Base-by-base conservation (phyloP, 2,329 filamentous ascomycete species). In the Periconia sp. region DNA sequence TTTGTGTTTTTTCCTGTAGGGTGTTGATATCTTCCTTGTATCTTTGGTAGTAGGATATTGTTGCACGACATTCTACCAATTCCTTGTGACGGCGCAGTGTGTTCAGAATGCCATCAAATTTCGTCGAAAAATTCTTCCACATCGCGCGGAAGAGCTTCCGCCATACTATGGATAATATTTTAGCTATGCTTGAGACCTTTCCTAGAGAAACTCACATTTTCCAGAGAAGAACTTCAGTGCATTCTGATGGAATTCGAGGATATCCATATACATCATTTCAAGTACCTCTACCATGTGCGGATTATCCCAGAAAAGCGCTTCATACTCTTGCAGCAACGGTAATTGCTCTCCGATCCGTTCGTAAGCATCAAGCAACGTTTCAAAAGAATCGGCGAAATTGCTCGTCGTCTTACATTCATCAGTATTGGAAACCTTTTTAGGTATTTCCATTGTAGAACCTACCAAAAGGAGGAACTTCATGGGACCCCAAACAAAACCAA, bases 351-450 rank as follows among this genome's bases (percentile, higher is more conserved):
- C 72, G 47, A 78, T 72, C 6, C 66, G 57, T 42, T 73, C 54
- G 54, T 77, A 78, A 0, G 73, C 73, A 41, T 74, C 69, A 1
- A 77, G 54, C 1, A 77, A 41, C 5, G 56, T 59, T 17, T 77
- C 70, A 44, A 77, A 74, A 6, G 63, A 62, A 0, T 76, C 71
- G 1, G 57, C 33, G 52, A 64, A 69, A 13, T 62, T 71, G 48
- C 56, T 67, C 1, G 73, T 66, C n/a, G 61, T 60, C 65, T 68
- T 11, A 2, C 15, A 33, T 0, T 13, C 8, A 18, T 61, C 27
- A 58, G 45, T 13, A 31, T 7, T 5, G 8, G 14, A 35, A 17
- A 18, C 33, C 30, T 13, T 30, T 19, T n/a, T 3, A 14, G 6
- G 27, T 14, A 40, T 18, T 41, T 6, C 13, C 3, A 41, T 37